These are phyloP conservation scores for Sporothrix sp. DNA, from an alignment of 2,329 filamentous ascomycete genomes.

Conservation along the genomic window DNA sequence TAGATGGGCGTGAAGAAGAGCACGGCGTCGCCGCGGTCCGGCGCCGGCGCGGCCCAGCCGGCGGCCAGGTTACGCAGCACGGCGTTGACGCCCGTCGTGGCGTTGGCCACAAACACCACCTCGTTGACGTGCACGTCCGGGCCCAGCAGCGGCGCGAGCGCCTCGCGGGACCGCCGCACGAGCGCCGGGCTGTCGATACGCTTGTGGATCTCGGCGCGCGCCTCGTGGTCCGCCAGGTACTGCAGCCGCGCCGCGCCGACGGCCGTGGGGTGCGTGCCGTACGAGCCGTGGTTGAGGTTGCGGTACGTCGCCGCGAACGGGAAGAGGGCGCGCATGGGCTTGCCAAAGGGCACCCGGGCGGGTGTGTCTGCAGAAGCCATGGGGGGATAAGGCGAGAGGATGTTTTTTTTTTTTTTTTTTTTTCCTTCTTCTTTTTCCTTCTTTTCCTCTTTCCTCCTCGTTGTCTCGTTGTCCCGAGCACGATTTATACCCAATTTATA, in stretches of 20 bases:
- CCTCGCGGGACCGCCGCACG: slow-evolving; percentile 47
- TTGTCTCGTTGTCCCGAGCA: too few relatives aligned
- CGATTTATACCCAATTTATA: neutral
- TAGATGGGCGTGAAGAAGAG: slow-evolving; percentile 61
- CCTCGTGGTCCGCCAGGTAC: slow-evolving; percentile 49
- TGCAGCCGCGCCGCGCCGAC: slow-evolving; percentile 44
- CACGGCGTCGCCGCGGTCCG: slow-evolving; percentile 47
- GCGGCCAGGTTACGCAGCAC: slow-evolving; percentile 52
- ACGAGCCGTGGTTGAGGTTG: slow-evolving; percentile 44
- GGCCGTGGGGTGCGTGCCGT: slow-evolving; percentile 51
- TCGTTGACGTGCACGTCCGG: slow-evolving; percentile 32
- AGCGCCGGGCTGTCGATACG: slow-evolving; percentile 46
- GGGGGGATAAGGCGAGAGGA: neutral
- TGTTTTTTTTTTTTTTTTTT: neutral
- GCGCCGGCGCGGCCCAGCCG: slow-evolving; percentile 11
- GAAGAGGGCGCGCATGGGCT: slow-evolving; percentile 25
- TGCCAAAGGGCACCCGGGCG: slow-evolving; percentile 15
- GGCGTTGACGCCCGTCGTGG: slow-evolving; percentile 58
- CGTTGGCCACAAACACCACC: slow-evolving; percentile 60
- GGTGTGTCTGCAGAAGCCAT: neutral
- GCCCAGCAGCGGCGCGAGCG: slow-evolving; percentile 51
- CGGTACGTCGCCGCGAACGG: slow-evolving; percentile 25
- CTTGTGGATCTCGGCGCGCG: slow-evolving; percentile 55
- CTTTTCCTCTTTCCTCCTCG: neutral
- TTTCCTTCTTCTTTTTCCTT: neutral